Evolutionary conservation across 164 flowering plant genomes (phyloP), one percentile per base, ranked within the genome.

Genomic region (Annona squamosa): DNA sequence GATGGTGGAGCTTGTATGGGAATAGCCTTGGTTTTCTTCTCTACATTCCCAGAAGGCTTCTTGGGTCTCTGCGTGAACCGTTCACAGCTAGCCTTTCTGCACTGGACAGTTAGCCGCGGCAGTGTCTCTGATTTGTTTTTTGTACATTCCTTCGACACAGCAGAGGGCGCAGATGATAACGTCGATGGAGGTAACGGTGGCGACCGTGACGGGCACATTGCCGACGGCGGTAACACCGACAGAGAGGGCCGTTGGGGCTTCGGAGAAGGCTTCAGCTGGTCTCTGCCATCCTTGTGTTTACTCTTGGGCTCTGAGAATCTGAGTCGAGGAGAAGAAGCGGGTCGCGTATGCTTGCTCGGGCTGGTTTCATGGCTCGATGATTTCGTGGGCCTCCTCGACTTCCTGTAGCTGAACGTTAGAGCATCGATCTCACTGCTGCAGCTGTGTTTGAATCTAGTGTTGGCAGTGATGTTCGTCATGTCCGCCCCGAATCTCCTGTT

Each of bases 401-500:
- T 77, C 71, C 65, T 74, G 48, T 69, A 41, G 44, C 63, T 77
- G 71, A 70, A 73, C 1, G 74, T 59, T 1, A 16, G 73, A 67
- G 71, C 76, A 3, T 79, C 85, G 73, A 37, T 46, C 13, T 72
- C 47, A n/a, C 17, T 12, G 13, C 79, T 76, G 19, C 77, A 63
- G 9, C 45, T 78, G 13, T 81, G 71, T 52, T 80, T 81, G 66
- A 44, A 74, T 16, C 73, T 61, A 7, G 7, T 73, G 4, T 76
- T 67, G 18, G 13, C 5, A 74, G 43, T 63, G n/a, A 76, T 82
- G 82, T 91, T 92, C 6, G 95, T 89, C 2, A 89, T 88, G 41
- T 90, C 91, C 48, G 77, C 10, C 0, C 92, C 95, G 48, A 82
- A 82, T 83, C 74, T 85, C 73, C 93, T 84, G 62, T 86, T 77